phyloP scores from a whole-genome alignment of 208 protist genomes.

The Herpetomonas samuelpessoai region DNA sequence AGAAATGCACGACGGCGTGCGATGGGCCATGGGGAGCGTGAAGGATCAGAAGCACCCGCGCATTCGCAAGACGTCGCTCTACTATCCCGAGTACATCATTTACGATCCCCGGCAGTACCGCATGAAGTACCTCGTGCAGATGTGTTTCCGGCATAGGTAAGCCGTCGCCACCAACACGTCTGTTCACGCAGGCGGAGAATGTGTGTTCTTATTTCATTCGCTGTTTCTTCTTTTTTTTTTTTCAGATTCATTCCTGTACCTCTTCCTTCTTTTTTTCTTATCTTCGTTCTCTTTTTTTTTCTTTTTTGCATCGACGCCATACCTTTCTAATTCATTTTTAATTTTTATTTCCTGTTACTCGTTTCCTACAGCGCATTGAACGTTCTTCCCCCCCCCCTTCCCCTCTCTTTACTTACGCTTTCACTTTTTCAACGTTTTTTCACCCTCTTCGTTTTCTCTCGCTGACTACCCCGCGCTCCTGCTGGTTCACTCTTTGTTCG shows the following conservation, averaged over 20 bases:
- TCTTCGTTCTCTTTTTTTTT: no score
- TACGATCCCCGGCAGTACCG: constrained; percentile 70
- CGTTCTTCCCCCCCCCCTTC: neutral
- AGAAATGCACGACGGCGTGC: constrained; percentile 22
- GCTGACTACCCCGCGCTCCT: no score
- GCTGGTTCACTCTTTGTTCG: no score
- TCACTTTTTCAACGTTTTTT: constrained; percentile 11
- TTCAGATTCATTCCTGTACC: neutral
- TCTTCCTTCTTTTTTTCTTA: constrained; percentile 14
- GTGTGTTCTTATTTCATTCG: neutral
- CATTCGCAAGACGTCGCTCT: constrained; percentile 17
- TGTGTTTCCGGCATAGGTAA: constrained; percentile 27
- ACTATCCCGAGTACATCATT: constrained; percentile 85
- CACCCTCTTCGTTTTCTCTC: constrained; percentile 1
- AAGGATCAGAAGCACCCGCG: constrained; percentile 14
- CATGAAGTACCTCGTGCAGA: constrained; percentile 56
- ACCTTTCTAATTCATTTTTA: no score
- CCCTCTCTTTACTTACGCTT: constrained; percentile 8
- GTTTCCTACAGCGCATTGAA: neutral
- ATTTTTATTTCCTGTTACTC: constrained; percentile 2
- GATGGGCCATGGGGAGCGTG: constrained; percentile 29
- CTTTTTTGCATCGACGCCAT: no score
- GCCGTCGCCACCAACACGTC: no score
- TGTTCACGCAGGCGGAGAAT: no score
- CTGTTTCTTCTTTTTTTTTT: constrained; percentile 2